Conservation (phyloP, 1,284 basidiomycete species). For the Cutaneotrichosporon daszewskae region DNA sequence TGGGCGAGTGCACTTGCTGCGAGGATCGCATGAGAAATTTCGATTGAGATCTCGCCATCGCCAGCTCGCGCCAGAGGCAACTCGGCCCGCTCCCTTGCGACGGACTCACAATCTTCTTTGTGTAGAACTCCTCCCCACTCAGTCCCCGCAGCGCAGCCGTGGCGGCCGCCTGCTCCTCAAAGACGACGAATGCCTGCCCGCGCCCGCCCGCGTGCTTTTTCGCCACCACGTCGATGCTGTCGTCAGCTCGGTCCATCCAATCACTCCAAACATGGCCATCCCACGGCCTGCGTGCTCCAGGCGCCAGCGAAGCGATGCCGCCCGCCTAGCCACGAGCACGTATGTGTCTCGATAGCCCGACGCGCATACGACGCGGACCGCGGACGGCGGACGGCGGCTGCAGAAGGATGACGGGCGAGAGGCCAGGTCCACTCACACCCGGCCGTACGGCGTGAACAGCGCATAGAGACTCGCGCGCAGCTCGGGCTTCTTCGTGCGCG, state of each 20-base stretch:
- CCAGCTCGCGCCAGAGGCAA: not conserved
- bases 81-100: not conserved
- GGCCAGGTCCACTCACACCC: conserved; percentile 51
- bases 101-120: conserved; percentile 30
- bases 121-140: conserved; percentile 84
- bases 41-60: too few relatives aligned
- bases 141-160: conserved; percentile 86
- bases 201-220: conserved; percentile 75
- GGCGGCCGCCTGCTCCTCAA: conserved; percentile 77
- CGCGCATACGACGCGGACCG: too few relatives aligned
- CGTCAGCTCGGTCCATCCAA: conserved; percentile 6
- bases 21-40: too few relatives aligned
- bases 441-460: conserved; percentile 89
- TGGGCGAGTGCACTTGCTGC: too few relatives aligned
- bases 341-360: too few relatives aligned
- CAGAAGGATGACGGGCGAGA: not conserved
- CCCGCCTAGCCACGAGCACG: too few relatives aligned
- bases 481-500: conserved; percentile 92
- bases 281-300: too few relatives aligned
- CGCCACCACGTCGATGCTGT: conserved; percentile 81
- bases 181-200: conserved; percentile 95
- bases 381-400: too few relatives aligned
- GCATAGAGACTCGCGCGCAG: conserved; percentile 75
- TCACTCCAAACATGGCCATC: too few relatives aligned
- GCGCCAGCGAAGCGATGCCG: too few relatives aligned